Conservation (phyloP, 148 eudicot genomes). For the Rhododendron griersonianum region DNA sequence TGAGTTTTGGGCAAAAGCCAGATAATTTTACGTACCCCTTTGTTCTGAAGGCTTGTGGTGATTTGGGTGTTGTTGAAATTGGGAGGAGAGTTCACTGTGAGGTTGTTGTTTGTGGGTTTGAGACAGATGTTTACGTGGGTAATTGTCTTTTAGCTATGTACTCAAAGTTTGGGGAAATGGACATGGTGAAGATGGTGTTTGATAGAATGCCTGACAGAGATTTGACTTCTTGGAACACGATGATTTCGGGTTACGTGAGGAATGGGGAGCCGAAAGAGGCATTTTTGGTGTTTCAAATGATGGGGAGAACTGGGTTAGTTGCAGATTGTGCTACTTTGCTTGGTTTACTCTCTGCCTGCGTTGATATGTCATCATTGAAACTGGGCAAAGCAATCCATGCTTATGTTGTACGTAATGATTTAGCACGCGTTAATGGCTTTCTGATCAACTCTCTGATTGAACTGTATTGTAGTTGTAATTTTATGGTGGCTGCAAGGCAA, state of each 20-base stretch:
- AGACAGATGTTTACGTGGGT: slow-evolving; percentile 23
- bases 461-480: slow-evolving; percentile 21
- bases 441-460: slow-evolving; percentile 12
- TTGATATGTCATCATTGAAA: neutral
- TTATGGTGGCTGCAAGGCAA: slow-evolving; percentile 23
- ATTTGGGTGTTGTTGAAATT: slow-evolving; percentile 18
- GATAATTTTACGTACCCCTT: slow-evolving; percentile 36
- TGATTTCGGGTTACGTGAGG: slow-evolving; percentile 23
- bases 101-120: slow-evolving; percentile 28
- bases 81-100: slow-evolving; percentile 26
- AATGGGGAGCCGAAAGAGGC: slow-evolving; percentile 19
- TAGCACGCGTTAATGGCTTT: slow-evolving; percentile 4
- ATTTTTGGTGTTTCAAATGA: slow-evolving; percentile 8
- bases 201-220: slow-evolving; percentile 35
- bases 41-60: slow-evolving; percentile 35
- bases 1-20: slow-evolving; percentile 12
- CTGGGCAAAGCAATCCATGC: slow-evolving; percentile 15
- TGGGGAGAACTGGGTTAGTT: slow-evolving; percentile 3
- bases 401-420: slow-evolving; percentile 2
- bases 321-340: slow-evolving; percentile 24
- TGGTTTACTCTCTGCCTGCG: slow-evolving; percentile 23
- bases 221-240: slow-evolving; percentile 30
- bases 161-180: slow-evolving; percentile 17
- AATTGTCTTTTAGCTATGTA: slow-evolving; percentile 28
- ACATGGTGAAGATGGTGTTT: slow-evolving; percentile 22